Percentiles rank a stretch among this genome's conserved stretches.
These are phyloP conservation scores for Orbilia brochopaga DNA, from an alignment of 2,329 filamentous ascomycete genomes.

Conservation along the genomic window DNA sequence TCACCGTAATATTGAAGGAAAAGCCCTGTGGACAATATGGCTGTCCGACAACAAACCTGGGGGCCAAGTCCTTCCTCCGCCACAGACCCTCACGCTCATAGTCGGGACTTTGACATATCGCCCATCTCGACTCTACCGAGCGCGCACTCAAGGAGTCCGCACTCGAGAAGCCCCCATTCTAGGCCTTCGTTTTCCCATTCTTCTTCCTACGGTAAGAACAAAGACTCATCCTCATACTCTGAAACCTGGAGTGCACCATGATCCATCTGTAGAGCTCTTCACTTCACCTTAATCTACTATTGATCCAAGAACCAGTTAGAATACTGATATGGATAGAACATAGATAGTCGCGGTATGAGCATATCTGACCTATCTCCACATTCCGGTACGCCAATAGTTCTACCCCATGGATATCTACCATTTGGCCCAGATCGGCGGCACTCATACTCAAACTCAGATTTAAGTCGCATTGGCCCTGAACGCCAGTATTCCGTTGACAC, in stretches of 20 bases:
- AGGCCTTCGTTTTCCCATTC: constrained; percentile 39
- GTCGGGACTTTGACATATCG: constrained; percentile 33
- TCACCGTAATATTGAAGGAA: constrained; percentile 9
- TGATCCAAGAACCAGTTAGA: no score
- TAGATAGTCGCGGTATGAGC: constrained; percentile 48
- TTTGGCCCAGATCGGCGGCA: constrained; percentile 48
- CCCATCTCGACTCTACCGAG: constrained; percentile 29
- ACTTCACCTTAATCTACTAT: no score
- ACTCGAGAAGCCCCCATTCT: constrained; percentile 35
- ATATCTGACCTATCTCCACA: constrained; percentile 40
- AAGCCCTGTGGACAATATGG: constrained; percentile 26
- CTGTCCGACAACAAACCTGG: constrained; percentile 42
- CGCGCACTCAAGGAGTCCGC: constrained; percentile 34
- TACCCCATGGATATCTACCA: constrained; percentile 50
- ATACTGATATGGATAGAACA: constrained; percentile 30
- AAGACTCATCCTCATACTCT: background rate
- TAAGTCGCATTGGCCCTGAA: constrained; percentile 33
- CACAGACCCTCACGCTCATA: constrained; percentile 37
- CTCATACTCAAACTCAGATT: constrained; percentile 50
- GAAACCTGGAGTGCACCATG: no score
- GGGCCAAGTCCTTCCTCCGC: constrained; percentile 50
- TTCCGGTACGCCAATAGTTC: constrained; percentile 49
- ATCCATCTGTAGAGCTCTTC: no score
- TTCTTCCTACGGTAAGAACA: constrained; percentile 41
- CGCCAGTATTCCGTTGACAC: constrained; percentile 42